A percentile compares a stretch with the other conserved stretches of the same genome.
Conservation (phyloP, 1,284 basidiomycete genomes). For the Pseudozyma pruni region DNA sequence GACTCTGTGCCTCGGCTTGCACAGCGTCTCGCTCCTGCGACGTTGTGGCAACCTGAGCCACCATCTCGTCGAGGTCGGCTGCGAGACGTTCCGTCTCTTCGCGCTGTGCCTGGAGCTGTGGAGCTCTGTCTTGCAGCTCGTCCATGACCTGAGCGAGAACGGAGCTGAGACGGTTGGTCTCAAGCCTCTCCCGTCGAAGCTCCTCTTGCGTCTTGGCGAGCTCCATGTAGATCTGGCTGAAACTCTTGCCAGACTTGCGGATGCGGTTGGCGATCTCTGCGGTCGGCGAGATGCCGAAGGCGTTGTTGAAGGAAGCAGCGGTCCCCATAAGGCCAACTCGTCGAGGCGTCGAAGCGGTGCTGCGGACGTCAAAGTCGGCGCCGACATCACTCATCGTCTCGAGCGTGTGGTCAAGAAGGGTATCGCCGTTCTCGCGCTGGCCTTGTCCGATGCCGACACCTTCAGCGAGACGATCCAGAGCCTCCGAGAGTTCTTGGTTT, state of each 20-base stretch:
- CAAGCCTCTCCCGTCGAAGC: constrained; percentile 75
- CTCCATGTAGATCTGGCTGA: constrained; percentile 89
- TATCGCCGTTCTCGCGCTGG: constrained; percentile 42
- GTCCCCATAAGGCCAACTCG: constrained; percentile 33
- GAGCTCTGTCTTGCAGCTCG: constrained; percentile 62
- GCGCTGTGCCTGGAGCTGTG: constrained; percentile 62
- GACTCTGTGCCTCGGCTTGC: constrained; percentile 74
- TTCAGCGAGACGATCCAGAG: constrained; percentile 63
- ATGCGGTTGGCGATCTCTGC: constrained; percentile 76
- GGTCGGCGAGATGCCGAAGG: constrained; percentile 72
- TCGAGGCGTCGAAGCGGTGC: constrained; percentile 29
- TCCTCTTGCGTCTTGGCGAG: constrained; percentile 86
- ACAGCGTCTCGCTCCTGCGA: constrained; percentile 51
- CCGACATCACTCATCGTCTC: constrained; percentile 33
- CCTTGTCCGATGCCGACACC: constrained; percentile 60
- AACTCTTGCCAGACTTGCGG: constrained; percentile 76
- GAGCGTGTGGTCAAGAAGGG: constrained; percentile 25
- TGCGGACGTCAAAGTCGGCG: constrained; percentile 30
- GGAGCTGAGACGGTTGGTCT: constrained; percentile 53
- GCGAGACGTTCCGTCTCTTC: constrained; percentile 60
- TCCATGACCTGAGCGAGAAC: constrained; percentile 63
- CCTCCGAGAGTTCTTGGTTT: constrained; percentile 62
- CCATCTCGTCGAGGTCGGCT: constrained; percentile 52
- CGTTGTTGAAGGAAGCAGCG: constrained; percentile 38
- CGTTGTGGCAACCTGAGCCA: constrained; percentile 40